These are phyloP conservation scores for Trichoderma gamsii DNA, from an alignment of 495 filamentous ascomycete species.

Conservation along the genomic window DNA sequence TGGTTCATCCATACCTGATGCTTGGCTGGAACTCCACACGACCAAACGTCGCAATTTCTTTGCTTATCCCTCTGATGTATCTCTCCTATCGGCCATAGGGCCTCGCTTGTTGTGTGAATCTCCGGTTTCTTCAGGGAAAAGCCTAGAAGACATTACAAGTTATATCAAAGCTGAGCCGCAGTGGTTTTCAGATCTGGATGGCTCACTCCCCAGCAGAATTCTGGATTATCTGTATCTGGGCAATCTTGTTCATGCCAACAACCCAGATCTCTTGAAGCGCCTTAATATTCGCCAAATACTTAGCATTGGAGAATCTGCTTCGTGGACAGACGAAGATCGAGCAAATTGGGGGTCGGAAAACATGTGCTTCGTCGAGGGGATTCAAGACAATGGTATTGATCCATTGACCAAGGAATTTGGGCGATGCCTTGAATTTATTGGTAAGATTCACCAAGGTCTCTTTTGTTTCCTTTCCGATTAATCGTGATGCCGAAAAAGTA, in stretches of 20 bases:
- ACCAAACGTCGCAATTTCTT: conserved; percentile 88
- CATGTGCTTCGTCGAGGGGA: conserved; percentile 68
- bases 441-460: conserved; percentile 44
- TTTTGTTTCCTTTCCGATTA: conserved; percentile 19
- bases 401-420: conserved; percentile 82
- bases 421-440: conserved; percentile 84
- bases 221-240: conserved; percentile 94
- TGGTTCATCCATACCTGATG: conserved; percentile 68
- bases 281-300: conserved; percentile 83
- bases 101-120: conserved; percentile 56
- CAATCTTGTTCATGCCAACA: conserved; percentile 88
- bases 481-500: not conserved
- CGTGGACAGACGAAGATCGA: conserved; percentile 65
- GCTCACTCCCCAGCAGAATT: conserved; percentile 81
- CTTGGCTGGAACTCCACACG: conserved; percentile 81
- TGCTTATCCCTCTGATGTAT: conserved; percentile 84
- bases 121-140: conserved; percentile 32
- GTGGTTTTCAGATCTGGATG: conserved; percentile 83
- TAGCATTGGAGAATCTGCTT: conserved; percentile 86
- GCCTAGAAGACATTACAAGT: conserved; percentile 38
- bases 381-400: conserved; percentile 97
- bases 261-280: conserved; percentile 69
- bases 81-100: conserved; percentile 68
- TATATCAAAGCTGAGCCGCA: conserved; percentile 52
- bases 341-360: conserved; percentile 67